Conservation (phyloP, 192 early-diverging fungal genomes). For the Pilaira anomala region DNA sequence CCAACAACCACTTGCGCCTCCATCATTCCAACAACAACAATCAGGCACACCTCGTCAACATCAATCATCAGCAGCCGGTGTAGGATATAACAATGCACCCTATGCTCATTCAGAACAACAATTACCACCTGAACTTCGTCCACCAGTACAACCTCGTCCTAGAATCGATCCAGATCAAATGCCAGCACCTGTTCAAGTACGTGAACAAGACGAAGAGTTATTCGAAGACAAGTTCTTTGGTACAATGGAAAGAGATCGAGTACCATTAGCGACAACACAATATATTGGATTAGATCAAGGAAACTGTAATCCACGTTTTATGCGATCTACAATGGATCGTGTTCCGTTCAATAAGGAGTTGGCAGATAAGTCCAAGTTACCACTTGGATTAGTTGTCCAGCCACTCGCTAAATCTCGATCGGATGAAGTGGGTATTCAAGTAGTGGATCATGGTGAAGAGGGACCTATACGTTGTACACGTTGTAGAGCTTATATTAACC, state of each 20-base stretch:
- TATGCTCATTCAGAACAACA: conserved; percentile 26
- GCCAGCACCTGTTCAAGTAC: conserved; percentile 85
- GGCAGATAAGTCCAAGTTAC: conserved; percentile 71
- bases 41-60: conserved; percentile 27
- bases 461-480: conserved; percentile 90
- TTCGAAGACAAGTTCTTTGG: conserved; percentile 70
- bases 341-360: conserved; percentile 86
- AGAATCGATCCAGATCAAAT: conserved; percentile 96
- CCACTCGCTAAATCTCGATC: conserved; percentile 84
- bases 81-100: conserved; percentile 9
- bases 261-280: conserved; percentile 79
- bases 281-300: conserved; percentile 90
- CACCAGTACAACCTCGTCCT: conserved; percentile 40
- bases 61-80: conserved; percentile 9
- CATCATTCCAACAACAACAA: conserved; percentile 31
- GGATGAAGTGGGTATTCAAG: conserved; percentile 84
- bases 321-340: conserved; percentile 87
- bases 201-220: conserved; percentile 73
- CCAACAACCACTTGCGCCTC: conserved; percentile 11
- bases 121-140: conserved; percentile 28
- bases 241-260: conserved; percentile 63
- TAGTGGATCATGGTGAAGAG: conserved; percentile 84
- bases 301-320: conserved; percentile 86
- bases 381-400: conserved; percentile 86
- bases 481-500: conserved; percentile 95